Evolutionary conservation across 176 grass and related monocot species (phyloP), one percentile per base, ranked within the genome.

Genomic region (Saccharum spontaneum): DNA sequence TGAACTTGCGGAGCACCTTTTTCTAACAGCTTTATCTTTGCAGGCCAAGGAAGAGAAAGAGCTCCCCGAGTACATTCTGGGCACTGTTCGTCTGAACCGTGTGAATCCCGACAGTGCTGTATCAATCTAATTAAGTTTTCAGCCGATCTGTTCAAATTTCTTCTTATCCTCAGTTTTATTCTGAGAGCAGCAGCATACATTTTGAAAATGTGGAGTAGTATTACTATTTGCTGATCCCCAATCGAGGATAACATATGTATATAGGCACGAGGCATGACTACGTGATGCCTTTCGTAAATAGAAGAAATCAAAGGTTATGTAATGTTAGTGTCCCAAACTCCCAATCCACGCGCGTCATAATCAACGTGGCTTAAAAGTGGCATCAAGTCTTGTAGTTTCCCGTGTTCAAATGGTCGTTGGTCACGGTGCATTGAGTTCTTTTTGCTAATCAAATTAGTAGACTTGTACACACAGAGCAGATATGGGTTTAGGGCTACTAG

Each of bases 21-120:
- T 62, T 26, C 18, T 62, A 83, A 67, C 63, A 72, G 34, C 62
- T 77, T 81, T 44, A 69, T 81, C 62, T 79, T 69, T 91, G 78
- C 93, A 98, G 96, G 96, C 91, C 50, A 92, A 89, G 78, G 93
- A 98, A 78, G 96, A 94, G 83, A 87, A 61, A n/a, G 96, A 95
- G 89, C 88, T 98, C 45, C 96, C 96, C 16, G 96, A 98, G 80
- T 98, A 95, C 84, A 89, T 98, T 86, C 88, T 98, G 77, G 96
- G 96, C 45, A 94, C 96, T 41, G 93, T 98, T 54, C 87, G 89
- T 16, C 81, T 98, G 65, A 98, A 95, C 13, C 93, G 88, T 11
- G 77, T 92, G 62, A 92, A 84, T 84, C 83, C 85, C 0, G 89
- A 94, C 39, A 84, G 84, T 61, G 96, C 96, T 55, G 74, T 84